Conservation (phyloP, 2,329 filamentous ascomycete species). For the Davidsoniella eucalypti region DNA sequence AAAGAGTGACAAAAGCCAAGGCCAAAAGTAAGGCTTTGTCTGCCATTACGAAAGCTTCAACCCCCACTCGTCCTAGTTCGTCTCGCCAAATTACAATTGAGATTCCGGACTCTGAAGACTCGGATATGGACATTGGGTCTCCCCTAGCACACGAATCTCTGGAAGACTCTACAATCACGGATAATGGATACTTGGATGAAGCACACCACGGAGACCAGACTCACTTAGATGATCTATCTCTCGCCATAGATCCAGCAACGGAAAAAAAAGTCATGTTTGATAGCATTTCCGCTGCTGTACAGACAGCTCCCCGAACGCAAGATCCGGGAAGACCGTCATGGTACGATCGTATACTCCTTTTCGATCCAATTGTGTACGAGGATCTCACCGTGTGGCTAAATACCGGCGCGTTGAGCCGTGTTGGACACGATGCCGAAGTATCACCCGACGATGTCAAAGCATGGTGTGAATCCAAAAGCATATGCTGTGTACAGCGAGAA, state of each 20-base stretch:
- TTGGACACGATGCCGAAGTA: constrained; percentile 50
- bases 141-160: background rate
- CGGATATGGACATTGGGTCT: background rate
- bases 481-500: constrained; percentile 66
- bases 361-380: constrained; percentile 78
- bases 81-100: constrained; percentile 8
- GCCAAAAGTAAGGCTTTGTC: background rate
- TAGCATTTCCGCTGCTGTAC: constrained; percentile 39
- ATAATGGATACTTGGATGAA: constrained; percentile 7
- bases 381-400: constrained; percentile 77
- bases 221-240: constrained; percentile 29
- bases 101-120: constrained; percentile 12
- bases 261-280: constrained; percentile 31
- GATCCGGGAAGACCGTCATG: constrained; percentile 46
- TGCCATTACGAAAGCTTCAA: too few species aligned
- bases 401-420: constrained; percentile 43
- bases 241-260: constrained; percentile 23
- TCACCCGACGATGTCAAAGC: constrained; percentile 52
- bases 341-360: constrained; percentile 87
- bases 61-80: background rate
- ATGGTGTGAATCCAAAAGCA: constrained; percentile 78
- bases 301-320: constrained; percentile 29
- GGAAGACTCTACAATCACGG: constrained; percentile 4
- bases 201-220: constrained; percentile 16
- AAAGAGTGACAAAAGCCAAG: background rate